Evolutionary conservation across 108 stramenopile species (phyloP), one percentile per base, ranked within the genome.

Genomic region (Fistulifera pelliculosa): DNA sequence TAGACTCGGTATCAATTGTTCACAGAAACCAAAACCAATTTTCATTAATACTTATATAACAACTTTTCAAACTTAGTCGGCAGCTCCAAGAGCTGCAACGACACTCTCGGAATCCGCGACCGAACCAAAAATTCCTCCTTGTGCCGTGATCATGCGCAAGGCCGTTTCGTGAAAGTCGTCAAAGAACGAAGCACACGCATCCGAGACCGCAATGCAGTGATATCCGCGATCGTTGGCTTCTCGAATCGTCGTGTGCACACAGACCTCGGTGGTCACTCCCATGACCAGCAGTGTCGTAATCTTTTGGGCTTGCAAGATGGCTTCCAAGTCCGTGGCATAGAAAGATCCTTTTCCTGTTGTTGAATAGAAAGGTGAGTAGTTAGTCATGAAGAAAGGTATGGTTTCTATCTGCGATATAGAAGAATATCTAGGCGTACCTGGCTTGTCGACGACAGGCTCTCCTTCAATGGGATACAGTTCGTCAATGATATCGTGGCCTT

Each of bases 211-310:
- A 38, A 88, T 59, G 61, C 80, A 82, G 41, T 66, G 55, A 49
- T 66, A 70, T 1, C 82, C 82, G 4, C 83, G 61, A 64, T 88
- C 87, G 39, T 74, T 82, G 27, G 80, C 87, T 52, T 88, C 87
- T 6, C 83, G 69, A 18, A 82, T 68, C 1, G 87, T 88, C 19
- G 78, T 75, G 49, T 88, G 80, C 16, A 88, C 83, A 52, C 87
- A 84, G 14, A 88, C 76, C 54, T 84, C 85, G 1, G 86, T 83
- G 0, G 86, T 87, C 11, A 87, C 86, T 18, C 86, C 86, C 47
- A 74, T 76, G 0, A 87, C 70, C 27, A 87, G 23, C 12, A 87
- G 61, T 39, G 69, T 75, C 22, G 53, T 47, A 54, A 83, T 74
- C 12, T 56, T 28, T 17, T 54, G 23, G 15, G 67, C 71, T 38